Percentiles rank a stretch among this genome's conserved stretches.
Conservation (phyloP, 345 rosid species). For the Microthlaspi erraticum region DNA sequence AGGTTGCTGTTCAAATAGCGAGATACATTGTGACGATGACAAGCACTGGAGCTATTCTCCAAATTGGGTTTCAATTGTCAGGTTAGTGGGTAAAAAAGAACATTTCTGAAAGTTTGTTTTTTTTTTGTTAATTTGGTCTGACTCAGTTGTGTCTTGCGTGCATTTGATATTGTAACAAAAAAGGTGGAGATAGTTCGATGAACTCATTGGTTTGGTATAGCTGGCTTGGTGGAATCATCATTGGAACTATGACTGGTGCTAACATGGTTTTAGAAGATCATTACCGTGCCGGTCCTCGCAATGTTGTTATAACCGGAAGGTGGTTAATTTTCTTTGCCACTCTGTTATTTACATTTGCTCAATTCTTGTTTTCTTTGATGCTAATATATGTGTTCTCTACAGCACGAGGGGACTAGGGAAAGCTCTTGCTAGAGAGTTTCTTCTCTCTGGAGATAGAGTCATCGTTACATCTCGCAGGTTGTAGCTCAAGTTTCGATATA, state of each 20-base stretch:
- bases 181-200: conserved; percentile 92
- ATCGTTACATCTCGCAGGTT: conserved; percentile 94
- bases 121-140: neutral
- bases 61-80: conserved; percentile 82
- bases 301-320: conserved; percentile 98
- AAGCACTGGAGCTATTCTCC: conserved; percentile 89
- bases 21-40: conserved; percentile 94
- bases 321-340: conserved; percentile 26
- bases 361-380: neutral
- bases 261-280: conserved; percentile 94
- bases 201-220: conserved; percentile 87
- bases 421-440: conserved; percentile 97
- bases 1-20: conserved; percentile 87
- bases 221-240: conserved; percentile 96
- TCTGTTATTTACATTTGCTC: neutral
- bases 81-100: conserved; percentile 51
- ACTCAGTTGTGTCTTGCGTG: conserved; percentile 32
- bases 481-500: neutral
- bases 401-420: conserved; percentile 91
- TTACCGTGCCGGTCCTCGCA: conserved; percentile 90
- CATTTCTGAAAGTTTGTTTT: neutral
- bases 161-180: conserved; percentile 36
- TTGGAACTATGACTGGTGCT: conserved; percentile 93
- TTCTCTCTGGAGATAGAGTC: conserved; percentile 89
- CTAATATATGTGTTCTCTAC: conserved; percentile 23